Conservation (phyloP, 805 yeast genomes). For the Lachancea thermotolerans region DNA sequence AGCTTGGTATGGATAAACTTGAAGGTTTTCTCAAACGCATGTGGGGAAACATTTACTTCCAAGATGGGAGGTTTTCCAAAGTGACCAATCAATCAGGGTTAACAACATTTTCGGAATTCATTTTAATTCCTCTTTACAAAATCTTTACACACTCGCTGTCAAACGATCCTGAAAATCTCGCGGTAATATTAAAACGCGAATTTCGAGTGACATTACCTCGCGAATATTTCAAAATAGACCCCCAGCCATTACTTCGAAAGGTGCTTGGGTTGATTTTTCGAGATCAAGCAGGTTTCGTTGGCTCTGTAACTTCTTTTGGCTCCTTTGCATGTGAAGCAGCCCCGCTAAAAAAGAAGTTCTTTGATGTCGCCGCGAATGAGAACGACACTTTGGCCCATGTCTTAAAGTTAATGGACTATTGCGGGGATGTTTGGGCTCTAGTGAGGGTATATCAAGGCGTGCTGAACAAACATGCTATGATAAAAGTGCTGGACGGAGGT, state of each 20-base stretch:
- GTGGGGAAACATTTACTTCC: constrained; percentile 72
- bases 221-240: constrained; percentile 42
- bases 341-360: constrained; percentile 12
- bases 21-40: constrained; percentile 45
- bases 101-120: constrained; percentile 52
- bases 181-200: constrained; percentile 39
- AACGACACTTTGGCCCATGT: constrained; percentile 39
- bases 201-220: constrained; percentile 42
- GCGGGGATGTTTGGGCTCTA: constrained; percentile 47
- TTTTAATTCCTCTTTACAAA: constrained; percentile 78
- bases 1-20: constrained; percentile 30
- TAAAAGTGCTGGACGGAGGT: constrained; percentile 38
- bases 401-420: constrained; percentile 51
- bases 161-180: constrained; percentile 39
- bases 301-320: constrained; percentile 21
- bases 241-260: constrained; percentile 48
- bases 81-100: constrained; percentile 22
- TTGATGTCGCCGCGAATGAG: not conserved
- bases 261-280: constrained; percentile 53
- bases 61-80: constrained; percentile 39
- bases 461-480: constrained; percentile 39
- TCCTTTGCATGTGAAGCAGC: constrained; percentile 32
- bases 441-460: constrained; percentile 60
- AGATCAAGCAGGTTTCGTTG: constrained; percentile 45
- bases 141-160: constrained; percentile 55